Evolutionary conservation across 495 filamentous ascomycete genomes (phyloP).

Genomic region (Talaromyces ruber): DNA sequence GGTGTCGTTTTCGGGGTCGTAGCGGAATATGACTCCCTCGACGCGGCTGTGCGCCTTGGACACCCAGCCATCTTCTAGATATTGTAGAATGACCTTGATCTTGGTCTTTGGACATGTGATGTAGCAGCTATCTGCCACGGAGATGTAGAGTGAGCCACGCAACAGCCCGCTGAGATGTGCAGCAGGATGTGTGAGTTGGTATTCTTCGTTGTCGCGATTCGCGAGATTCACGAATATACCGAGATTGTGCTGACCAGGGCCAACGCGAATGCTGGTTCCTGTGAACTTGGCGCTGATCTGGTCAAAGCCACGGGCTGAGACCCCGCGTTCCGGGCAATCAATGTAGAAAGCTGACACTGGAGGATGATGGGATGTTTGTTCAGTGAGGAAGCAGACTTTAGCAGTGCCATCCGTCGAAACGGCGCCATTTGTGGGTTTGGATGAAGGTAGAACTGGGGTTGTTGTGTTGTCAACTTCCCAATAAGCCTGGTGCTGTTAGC

Average conservation of each 20-base stretch:
- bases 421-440: slow-evolving; percentile 28
- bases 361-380: slow-evolving; percentile 98
- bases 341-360: slow-evolving; percentile 95
- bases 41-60: slow-evolving; percentile 85
- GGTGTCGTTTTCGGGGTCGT: slow-evolving; percentile 72
- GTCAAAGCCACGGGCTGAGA: slow-evolving; percentile 84
- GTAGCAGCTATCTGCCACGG: slow-evolving; percentile 80
- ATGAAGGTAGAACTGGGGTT: slow-evolving; percentile 36
- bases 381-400: slow-evolving; percentile 84
- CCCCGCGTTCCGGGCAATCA: slow-evolving; percentile 83
- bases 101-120: slow-evolving; percentile 79
- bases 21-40: slow-evolving; percentile 83
- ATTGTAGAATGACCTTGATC: slow-evolving; percentile 84
- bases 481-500: slow-evolving; percentile 55
- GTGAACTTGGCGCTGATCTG: slow-evolving; percentile 97
- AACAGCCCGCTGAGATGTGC: slow-evolving; percentile 88
- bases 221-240: slow-evolving; percentile 90
- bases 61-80: slow-evolving; percentile 91
- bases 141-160: slow-evolving; percentile 72
- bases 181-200: slow-evolving; percentile 87
- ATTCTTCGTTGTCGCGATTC: slow-evolving; percentile 74
- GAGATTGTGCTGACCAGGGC: slow-evolving; percentile 84
- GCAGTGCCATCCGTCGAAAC: slow-evolving; percentile 42
- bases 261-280: slow-evolving; percentile 85
- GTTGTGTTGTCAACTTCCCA: slow-evolving; percentile 77